Conservation (phyloP, 2,329 filamentous ascomycete species). For the Xylariaceae sp. region DNA sequence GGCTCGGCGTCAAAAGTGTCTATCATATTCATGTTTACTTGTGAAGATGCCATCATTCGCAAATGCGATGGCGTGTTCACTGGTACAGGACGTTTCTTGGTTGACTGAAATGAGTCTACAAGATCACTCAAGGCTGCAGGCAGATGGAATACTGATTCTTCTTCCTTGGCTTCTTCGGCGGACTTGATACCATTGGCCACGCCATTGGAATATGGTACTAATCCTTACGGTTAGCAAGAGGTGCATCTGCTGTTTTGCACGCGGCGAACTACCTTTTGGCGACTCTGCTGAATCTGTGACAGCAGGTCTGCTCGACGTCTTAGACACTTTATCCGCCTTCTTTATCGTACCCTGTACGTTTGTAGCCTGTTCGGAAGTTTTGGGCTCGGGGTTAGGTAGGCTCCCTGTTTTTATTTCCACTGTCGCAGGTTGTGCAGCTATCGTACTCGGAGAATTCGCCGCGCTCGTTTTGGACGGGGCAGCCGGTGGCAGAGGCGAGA, state of each 20-base stretch:
- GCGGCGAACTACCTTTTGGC: conserved; percentile 49
- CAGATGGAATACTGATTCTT: conserved; percentile 87
- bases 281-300: conserved; percentile 50
- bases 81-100: conserved; percentile 71
- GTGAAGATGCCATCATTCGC: conserved; percentile 77
- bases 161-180: conserved; percentile 48
- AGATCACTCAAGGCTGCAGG: conserved; percentile 88
- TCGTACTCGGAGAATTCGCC: conserved; percentile 59
- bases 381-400: conserved; percentile 38
- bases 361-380: conserved; percentile 33
- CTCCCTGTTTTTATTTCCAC: conserved; percentile 36
- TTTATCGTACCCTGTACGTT: conserved; percentile 37
- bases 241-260: background rate
- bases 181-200: conserved; percentile 58
- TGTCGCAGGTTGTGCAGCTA: conserved; percentile 53
- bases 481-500: conserved; percentile 56
- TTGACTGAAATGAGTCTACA: conserved; percentile 86
- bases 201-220: conserved; percentile 57
- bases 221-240: conserved; percentile 25
- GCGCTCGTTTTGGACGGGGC: conserved; percentile 61
- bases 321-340: conserved; percentile 46
- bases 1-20: conserved; percentile 81
- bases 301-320: conserved; percentile 52
- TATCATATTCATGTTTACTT: conserved; percentile 66
- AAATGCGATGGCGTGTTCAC: conserved; percentile 70